Base-by-base conservation (phyloP, 208 protist species). In the Trypanosomatidae sp. region DNA sequence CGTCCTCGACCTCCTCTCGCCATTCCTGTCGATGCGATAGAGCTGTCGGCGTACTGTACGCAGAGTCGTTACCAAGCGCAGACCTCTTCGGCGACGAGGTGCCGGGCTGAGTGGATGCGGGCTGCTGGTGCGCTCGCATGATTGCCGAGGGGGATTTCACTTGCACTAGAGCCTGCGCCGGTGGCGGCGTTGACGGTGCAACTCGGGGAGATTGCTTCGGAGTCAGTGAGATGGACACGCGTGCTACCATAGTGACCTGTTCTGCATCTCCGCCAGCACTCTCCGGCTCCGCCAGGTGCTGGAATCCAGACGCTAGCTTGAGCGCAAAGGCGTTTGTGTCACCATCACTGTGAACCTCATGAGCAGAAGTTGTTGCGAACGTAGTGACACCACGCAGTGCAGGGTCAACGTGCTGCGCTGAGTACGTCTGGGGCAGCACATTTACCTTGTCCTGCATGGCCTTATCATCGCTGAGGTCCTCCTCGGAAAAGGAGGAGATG, bases 401-500 rank as follows among this genome's bases (percentile, higher is more conserved):
- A 47, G 60, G 39, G 22, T 65, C 60, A 4, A 46, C 60, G 8
- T 65, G 60, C n/a, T 65, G 60, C n/a, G 60, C 60, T 25, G 44
- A 68, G 19, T 0, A n/a, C 28, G 28, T 39, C 5, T 7, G 22
- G 43, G 66, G 2, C 0, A 33, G 66, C 6, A 10, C 15, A 0
- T 41, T 56, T 2, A 28, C 30, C 6, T 56, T 41, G 43, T 39
- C 28, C 13, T 68, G 64, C 64, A 53, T 39, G n/a, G n/a, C 28
- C 2, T 33, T 9, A 15, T 58, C 66, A 41, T 69, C 33, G 66
- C 13, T 49, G 49, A 30, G 36, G 6, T 62, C 52, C 4, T 72
- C 55, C 3, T 62, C 68, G 10, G 68, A 72, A 50, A 62, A 72
- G 2, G 68, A 78, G 39, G 81, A 86, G 43, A 81, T 49, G 73